Base-by-base conservation (phyloP, 1,284 basidiomycete genomes). In the Ceratobasidium sp. region DNA sequence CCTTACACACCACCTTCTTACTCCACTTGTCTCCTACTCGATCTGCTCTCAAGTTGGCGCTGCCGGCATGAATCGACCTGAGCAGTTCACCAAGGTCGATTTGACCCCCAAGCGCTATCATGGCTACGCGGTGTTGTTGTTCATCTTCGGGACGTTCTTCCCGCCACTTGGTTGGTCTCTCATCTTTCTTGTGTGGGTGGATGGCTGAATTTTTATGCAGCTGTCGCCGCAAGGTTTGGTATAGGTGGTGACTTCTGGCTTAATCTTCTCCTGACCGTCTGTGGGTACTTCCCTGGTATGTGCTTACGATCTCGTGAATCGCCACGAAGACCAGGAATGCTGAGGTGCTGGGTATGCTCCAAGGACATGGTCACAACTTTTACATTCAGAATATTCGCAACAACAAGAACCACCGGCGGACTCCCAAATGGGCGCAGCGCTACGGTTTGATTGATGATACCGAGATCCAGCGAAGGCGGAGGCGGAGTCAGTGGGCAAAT, bases 201-300 rank as follows among this genome's bases (percentile, higher is more conserved):
- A 49, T 19, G 64, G 41, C 31, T 74, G 46, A 74, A 74, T 56
- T 65, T 72, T 73, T n/a, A 71, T 79, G 13, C 79, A 96, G 97
- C 97, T 76, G 95, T 99, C 51, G 93, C 95, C 39, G 92, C 95
- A 34, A 88, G 97, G 74, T 99, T 99, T 83, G 97, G 97, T 34
- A 89, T 98, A 78, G 96, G 95, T 4, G 84, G 83, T 54, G 97
- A 98, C 83, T 97, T 98, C 83, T 96, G 93, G 87, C 84, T 98
- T 79, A 99, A 99, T 82, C 82, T 95, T 22, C 80, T 98, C 78
- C 83, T 97, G 65, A 98, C 95, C 39, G 88, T 98, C 75, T 92
- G 90, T 81, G 97, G 97, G 8, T 98, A 95, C 81, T 92, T 95
- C 77, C 93, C 93, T 74, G 93, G 94, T 94, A 76, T 68, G 88